Evolutionary conservation across 1,139 yeast genomes (phyloP).

Genomic region (Yamadazyma buinensis): DNA sequence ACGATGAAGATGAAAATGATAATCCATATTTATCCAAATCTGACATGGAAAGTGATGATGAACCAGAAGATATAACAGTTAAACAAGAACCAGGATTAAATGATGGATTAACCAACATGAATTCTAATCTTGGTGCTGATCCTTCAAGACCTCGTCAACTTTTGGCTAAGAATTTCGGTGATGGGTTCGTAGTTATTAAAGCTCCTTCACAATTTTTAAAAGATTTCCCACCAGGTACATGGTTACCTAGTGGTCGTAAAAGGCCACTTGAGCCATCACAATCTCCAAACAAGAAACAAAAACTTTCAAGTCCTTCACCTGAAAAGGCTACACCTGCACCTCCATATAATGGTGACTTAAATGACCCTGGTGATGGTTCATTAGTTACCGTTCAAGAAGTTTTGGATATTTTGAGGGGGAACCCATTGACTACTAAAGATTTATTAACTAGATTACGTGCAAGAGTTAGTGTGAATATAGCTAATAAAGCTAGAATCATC

Average conservation of each 20-base stretch:
- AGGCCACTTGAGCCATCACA: conserved; percentile 17
- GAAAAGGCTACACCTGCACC: conserved; percentile 16
- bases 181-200: conserved; percentile 65
- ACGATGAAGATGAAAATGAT: conserved; percentile 62
- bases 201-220: conserved; percentile 58
- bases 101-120: no score
- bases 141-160: conserved; percentile 28
- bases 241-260: conserved; percentile 70
- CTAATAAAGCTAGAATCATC: conserved; percentile 66
- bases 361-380: conserved; percentile 36
- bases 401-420: conserved; percentile 55
- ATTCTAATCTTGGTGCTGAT: no score
- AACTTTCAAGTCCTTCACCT: conserved; percentile 6
- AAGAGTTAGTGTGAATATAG: conserved; percentile 65
- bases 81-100: conserved; percentile 38
- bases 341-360: conserved; percentile 24
- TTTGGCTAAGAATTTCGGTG: conserved; percentile 47
- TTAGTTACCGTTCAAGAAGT: conserved; percentile 71
- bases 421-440: conserved; percentile 64
- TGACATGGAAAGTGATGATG: conserved; percentile 60
- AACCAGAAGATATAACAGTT: conserved; percentile 34
- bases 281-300: conserved; percentile 35
- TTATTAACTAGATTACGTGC: conserved; percentile 58
- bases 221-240: conserved; percentile 76
- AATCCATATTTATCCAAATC: conserved; percentile 81